phyloP scores from a whole-genome alignment of 1,284 basidiomycete genomes.

The Porodaedalea pini region DNA sequence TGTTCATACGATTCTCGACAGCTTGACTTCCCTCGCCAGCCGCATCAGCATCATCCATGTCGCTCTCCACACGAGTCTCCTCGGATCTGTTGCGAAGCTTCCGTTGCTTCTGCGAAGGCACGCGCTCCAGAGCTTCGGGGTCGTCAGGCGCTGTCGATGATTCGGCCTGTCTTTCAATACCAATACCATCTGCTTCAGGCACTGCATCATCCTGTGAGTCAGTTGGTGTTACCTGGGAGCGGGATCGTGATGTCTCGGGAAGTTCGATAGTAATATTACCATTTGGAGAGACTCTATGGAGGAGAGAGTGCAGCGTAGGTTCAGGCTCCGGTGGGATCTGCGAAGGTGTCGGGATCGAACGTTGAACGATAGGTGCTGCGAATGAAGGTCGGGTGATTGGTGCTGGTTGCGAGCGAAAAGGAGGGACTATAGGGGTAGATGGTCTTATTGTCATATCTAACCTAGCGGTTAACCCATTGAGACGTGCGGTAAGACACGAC shows the following conservation, averaged over 20 bases:
- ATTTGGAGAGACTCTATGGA: background rate
- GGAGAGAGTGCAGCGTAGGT: background rate
- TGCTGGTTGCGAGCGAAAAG: background rate
- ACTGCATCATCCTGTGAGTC: background rate
- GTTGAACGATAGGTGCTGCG: background rate
- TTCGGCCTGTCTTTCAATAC: background rate
- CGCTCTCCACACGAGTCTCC: background rate
- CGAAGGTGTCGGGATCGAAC: background rate
- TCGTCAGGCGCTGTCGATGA: background rate
- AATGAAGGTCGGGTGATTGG: background rate
- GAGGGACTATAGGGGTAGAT: background rate
- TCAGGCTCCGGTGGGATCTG: background rate
- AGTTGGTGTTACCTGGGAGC: background rate
- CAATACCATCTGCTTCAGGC: background rate
- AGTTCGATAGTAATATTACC: background rate
- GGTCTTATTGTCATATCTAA: background rate
- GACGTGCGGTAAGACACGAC: background rate
- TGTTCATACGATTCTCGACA: background rate
- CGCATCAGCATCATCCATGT: background rate
- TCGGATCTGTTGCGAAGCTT: background rate
- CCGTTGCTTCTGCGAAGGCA: background rate
- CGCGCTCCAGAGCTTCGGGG: background rate
- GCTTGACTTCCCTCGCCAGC: background rate
- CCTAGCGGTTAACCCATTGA: background rate
- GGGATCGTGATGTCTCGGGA: background rate